phyloP scores from a whole-genome alignment of 495 filamentous ascomycete species.

The Penicillium maclennaniae region DNA sequence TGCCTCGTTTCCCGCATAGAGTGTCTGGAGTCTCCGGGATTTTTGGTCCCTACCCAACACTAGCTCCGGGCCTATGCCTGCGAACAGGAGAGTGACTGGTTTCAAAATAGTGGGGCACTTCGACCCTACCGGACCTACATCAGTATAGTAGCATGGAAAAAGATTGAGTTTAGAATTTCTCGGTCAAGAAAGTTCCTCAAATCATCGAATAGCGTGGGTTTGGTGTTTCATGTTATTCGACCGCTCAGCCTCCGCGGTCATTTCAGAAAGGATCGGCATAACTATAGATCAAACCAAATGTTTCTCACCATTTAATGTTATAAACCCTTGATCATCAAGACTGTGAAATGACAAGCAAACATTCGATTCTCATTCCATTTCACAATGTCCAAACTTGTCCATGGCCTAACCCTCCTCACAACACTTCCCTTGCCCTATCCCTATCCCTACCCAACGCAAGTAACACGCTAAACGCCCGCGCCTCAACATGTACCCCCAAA shows the following conservation, averaged over 20 bases:
- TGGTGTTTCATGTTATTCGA: not conserved
- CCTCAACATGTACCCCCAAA: conserved; percentile 34
- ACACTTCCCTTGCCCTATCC: not conserved
- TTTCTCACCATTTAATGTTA: no score
- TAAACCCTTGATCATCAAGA: no score
- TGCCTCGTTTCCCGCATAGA: no score
- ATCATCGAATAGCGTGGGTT: conserved; percentile 2
- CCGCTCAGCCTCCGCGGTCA: not conserved
- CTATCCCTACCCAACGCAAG: conserved; percentile 1
- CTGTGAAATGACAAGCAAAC: not conserved
- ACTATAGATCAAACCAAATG: no score
- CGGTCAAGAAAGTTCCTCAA: conserved; percentile 1
- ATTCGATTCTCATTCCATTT: not conserved
- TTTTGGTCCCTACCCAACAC: no score
- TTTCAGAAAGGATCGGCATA: not conserved
- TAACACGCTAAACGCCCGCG: conserved; percentile 9
- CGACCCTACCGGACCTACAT: no score
- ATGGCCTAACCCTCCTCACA: conserved; percentile 1
- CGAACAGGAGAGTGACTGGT: no score
- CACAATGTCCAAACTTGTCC: not conserved
- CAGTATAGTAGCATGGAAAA: not conserved
- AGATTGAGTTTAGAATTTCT: not conserved
- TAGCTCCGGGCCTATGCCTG: no score
- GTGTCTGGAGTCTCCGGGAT: no score
- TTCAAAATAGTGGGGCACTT: not conserved